Conservation (phyloP, 257 asterid species). For the Paulownia fortunei region DNA sequence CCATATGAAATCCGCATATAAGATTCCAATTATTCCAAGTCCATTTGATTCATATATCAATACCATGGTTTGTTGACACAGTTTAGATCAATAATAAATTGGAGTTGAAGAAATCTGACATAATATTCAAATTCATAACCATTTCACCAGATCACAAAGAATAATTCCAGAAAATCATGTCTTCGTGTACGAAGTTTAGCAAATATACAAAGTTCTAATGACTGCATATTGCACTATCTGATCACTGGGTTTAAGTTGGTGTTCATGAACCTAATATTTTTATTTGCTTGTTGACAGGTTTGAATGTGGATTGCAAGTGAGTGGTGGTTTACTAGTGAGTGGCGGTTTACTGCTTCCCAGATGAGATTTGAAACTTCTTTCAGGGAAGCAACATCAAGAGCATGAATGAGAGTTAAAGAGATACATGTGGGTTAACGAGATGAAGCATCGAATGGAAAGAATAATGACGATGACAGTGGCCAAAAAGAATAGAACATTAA, state of each 20-base stretch:
- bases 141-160: neutral
- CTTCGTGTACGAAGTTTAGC: neutral
- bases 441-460: neutral
- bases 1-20: slow-evolving; percentile 15
- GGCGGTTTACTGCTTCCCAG: neutral
- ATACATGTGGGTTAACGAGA: neutral
- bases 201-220: neutral
- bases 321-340: slow-evolving; percentile 2
- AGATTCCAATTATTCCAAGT: neutral
- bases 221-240: neutral
- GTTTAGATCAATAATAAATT: slow-evolving; percentile 11
- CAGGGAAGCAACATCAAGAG: neutral
- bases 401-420: neutral
- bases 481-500: slow-evolving; percentile 8
- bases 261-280: neutral
- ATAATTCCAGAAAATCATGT: neutral
- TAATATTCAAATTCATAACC: neutral
- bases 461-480: neutral
- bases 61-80: slow-evolving; percentile 2
- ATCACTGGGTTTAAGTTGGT: neutral
- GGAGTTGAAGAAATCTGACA: neutral
- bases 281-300: slow-evolving; percentile 12
- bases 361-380: neutral
- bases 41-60: neutral
- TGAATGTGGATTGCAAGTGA: slow-evolving; percentile 2